Evolutionary conservation across 2,329 filamentous ascomycete genomes (phyloP).

Genomic region (Monilinia fructicola): DNA sequence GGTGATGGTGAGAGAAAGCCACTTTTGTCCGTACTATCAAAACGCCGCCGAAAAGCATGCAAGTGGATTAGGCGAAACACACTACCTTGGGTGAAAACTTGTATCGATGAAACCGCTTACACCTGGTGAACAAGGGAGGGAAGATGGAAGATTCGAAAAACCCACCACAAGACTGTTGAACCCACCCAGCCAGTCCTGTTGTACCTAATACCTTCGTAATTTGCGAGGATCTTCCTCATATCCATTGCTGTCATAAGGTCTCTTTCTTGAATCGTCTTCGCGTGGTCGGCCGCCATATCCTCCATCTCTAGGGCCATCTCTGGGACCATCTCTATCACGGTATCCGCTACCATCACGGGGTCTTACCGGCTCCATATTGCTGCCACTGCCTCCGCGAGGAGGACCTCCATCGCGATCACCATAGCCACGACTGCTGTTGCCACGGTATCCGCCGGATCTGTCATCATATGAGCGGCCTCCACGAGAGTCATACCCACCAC

Average conservation of each 20-base stretch:
- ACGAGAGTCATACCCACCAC: slow-evolving; percentile 54
- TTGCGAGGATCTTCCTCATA: slow-evolving; percentile 79
- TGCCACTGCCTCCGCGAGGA: slow-evolving; percentile 50
- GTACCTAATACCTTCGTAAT: slow-evolving; percentile 60
- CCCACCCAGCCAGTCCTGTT: slow-evolving; percentile 35
- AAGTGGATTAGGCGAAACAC: slow-evolving; percentile 35
- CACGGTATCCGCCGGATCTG: slow-evolving; percentile 51
- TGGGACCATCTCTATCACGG: slow-evolving; percentile 55
- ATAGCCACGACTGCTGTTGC: slow-evolving; percentile 44
- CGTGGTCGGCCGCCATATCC: slow-evolving; percentile 54
- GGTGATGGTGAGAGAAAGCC: slow-evolving; percentile 14
- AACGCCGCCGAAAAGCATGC: slow-evolving; percentile 24
- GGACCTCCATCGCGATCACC: slow-evolving; percentile 42
- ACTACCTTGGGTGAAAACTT: slow-evolving; percentile 39
- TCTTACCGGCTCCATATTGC: slow-evolving; percentile 82
- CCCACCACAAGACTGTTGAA: slow-evolving; percentile 48
- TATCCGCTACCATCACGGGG: slow-evolving; percentile 57
- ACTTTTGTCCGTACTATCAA: slow-evolving; percentile 17
- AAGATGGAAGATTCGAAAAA: slow-evolving; percentile 46
- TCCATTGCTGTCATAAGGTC: slow-evolving; percentile 59
- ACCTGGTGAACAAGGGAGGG: slow-evolving; percentile 42
- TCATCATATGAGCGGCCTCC: slow-evolving; percentile 62
- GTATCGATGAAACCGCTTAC: slow-evolving; percentile 42
- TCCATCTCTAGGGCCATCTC: slow-evolving; percentile 51
- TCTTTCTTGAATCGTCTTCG: slow-evolving; percentile 53